Percentiles rank a stretch among this genome's conserved stretches.
Conservation (phyloP, 768 basidiomycete genomes). For the Trametes sanguinea region DNA sequence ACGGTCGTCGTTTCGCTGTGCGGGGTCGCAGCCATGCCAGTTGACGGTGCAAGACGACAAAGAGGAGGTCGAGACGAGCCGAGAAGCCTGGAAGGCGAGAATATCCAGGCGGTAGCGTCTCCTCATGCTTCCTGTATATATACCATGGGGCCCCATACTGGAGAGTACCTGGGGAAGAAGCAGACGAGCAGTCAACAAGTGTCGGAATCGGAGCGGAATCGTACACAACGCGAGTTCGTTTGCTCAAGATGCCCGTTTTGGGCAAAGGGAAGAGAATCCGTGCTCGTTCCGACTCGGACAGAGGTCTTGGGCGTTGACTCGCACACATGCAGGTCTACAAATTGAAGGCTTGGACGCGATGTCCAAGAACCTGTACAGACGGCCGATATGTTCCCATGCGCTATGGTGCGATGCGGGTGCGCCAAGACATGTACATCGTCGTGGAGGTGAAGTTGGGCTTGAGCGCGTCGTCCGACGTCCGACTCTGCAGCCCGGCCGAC, state of each 20-base stretch:
- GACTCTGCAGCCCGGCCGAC: not conserved
- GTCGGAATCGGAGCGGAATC: conserved; percentile 13
- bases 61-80: not conserved
- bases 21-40: not conserved
- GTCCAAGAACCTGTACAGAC: not conserved
- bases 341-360: too few relatives aligned
- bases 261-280: not conserved
- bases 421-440: too few relatives aligned
- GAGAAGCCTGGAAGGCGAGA: not conserved
- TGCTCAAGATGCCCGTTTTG: not conserved
- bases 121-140: not conserved
- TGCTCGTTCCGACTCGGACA: conserved; percentile 8
- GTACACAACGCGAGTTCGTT: not conserved
- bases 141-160: not conserved
- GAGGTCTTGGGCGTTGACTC: not conserved
- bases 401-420: not conserved
- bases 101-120: not conserved
- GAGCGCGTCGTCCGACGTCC: not conserved
- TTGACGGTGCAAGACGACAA: not conserved
- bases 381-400: not conserved
- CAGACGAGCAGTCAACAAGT: not conserved
- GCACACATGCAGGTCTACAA: not conserved
- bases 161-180: not conserved
- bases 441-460: too few relatives aligned
- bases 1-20: conserved; percentile 15